These are phyloP conservation scores for Eucalyptus cloeziana DNA, from an alignment of 345 rosid species.

Conservation along the genomic window DNA sequence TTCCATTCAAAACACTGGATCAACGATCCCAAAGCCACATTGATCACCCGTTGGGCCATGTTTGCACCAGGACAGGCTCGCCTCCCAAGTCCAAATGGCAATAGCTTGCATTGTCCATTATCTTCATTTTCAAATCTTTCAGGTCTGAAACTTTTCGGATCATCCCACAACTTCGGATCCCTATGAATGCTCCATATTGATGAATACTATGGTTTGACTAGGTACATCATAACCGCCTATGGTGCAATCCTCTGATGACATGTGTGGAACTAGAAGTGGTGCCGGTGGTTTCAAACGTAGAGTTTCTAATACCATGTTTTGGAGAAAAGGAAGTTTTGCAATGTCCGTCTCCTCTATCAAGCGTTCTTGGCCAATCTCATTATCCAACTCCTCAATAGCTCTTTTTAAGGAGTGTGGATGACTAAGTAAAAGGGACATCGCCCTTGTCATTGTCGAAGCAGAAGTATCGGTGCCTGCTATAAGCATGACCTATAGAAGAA, in stretches of 20 bases:
- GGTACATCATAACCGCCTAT: constrained; percentile 30
- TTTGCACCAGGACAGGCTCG: not conserved
- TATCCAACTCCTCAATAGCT: too few relatives aligned
- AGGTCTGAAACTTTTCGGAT: constrained; percentile 24
- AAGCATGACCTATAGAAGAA: too few relatives aligned
- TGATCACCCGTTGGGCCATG: not conserved
- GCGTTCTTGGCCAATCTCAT: too few relatives aligned
- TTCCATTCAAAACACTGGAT: not conserved
- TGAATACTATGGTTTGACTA: constrained; percentile 22
- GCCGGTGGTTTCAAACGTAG: constrained; percentile 23
- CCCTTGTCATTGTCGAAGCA: too few relatives aligned
- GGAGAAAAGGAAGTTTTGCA: constrained; percentile 6
- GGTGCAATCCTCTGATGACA: constrained; percentile 13
- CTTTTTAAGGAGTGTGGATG: too few relatives aligned
- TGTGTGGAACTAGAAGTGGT: constrained; percentile 34
- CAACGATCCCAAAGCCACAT: not conserved
- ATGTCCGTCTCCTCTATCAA: not conserved
- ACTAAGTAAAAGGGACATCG: too few relatives aligned
- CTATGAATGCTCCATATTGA: constrained; percentile 49
- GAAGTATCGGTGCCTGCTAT: too few relatives aligned
- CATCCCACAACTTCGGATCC: constrained; percentile 31
- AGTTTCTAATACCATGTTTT: constrained; percentile 15
- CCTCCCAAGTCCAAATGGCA: not conserved
- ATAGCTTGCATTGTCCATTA: too few relatives aligned
- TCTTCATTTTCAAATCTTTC: constrained; percentile 23